phyloP scores from a whole-genome alignment of 306 rosid species.

The Argentina anserina region DNA sequence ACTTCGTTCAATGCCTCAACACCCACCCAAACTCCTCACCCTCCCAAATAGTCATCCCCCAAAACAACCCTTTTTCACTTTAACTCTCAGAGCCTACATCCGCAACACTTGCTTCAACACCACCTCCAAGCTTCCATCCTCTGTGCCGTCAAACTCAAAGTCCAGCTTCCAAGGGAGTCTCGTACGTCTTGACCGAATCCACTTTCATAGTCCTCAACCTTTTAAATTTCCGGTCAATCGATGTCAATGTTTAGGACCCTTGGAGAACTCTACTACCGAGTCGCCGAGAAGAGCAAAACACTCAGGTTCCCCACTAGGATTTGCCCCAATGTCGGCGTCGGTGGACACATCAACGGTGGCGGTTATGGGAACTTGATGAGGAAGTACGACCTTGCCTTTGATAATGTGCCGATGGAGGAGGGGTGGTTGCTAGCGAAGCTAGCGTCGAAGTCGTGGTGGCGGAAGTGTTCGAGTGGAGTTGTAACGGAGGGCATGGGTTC shows the following conservation, averaged over 20 bases:
- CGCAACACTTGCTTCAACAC: constrained; percentile 74
- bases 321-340: constrained; percentile 71
- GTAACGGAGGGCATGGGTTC: too few relatives aligned
- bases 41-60: constrained; percentile 35
- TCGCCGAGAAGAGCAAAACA: constrained; percentile 57
- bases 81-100: constrained; percentile 62
- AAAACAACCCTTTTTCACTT: constrained; percentile 40
- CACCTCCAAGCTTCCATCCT: constrained; percentile 50
- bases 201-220: constrained; percentile 67
- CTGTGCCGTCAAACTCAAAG: constrained; percentile 40
- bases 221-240: constrained; percentile 51
- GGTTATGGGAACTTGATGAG: constrained; percentile 78
- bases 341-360: constrained; percentile 80
- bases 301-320: constrained; percentile 70
- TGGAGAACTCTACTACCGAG: constrained; percentile 63
- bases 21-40: constrained; percentile 30
- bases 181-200: constrained; percentile 49
- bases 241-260: constrained; percentile 45
- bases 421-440: too few relatives aligned
- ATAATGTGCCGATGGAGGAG: too few relatives aligned
- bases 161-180: constrained; percentile 64
- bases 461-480: too few relatives aligned
- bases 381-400: constrained; percentile 59
- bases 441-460: too few relatives aligned
- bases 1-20: constrained; percentile 52